These are phyloP conservation scores for Vitis hybrid DNA, from an alignment of 177 flowering plant genomes.

Conservation along the genomic window DNA sequence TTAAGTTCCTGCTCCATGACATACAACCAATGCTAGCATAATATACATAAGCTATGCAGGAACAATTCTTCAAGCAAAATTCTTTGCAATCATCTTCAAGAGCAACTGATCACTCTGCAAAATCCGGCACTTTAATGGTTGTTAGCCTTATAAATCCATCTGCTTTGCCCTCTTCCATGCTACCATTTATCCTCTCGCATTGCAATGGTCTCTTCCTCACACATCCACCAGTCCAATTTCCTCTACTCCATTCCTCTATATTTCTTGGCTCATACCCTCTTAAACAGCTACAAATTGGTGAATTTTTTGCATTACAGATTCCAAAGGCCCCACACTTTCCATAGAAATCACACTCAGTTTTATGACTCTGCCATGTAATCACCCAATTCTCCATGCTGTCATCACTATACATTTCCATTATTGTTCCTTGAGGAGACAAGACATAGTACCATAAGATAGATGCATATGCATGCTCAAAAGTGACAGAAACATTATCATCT, in stretches of 20 bases:
- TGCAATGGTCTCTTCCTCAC: slow-evolving; percentile 8
- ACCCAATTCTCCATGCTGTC: slow-evolving; percentile 11
- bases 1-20: slow-evolving; percentile 6
- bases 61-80: slow-evolving; percentile 17
- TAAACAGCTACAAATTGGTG: no score
- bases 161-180: background rate
- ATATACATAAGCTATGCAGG: slow-evolving; percentile 16
- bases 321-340: no score
- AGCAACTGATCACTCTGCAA: slow-evolving; percentile 11
- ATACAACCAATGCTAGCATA: slow-evolving; percentile 2
- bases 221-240: no score
- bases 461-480: background rate
- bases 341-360: slow-evolving; percentile 6
- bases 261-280: no score
- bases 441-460: background rate
- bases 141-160: slow-evolving; percentile 10
- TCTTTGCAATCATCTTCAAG: slow-evolving; percentile 7
- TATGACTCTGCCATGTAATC: background rate
- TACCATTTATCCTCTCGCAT: slow-evolving; percentile 15
- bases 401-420: slow-evolving; percentile 3
- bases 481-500: slow-evolving; percentile 1
- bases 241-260: no score
- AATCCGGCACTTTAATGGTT: slow-evolving; percentile 15
- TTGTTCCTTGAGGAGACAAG: slow-evolving; percentile 6
- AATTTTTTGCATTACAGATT: no score